Evolutionary conservation across 805 yeast genomes (phyloP).

Genomic region (Lipomyces spencermartinsiae): DNA sequence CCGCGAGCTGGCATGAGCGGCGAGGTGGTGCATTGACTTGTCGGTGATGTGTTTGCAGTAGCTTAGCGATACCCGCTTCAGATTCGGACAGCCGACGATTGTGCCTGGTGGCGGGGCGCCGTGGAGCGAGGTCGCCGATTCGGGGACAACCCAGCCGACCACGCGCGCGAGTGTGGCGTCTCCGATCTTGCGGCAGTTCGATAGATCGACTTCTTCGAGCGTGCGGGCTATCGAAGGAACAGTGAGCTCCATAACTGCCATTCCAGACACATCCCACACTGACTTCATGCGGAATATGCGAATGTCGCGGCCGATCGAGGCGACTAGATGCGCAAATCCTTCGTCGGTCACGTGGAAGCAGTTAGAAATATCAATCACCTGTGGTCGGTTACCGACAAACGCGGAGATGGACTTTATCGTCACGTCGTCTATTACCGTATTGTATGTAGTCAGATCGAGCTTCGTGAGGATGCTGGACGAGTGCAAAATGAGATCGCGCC

Average conservation of each 20-base stretch:
- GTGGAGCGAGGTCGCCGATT: slow-evolving; percentile 10
- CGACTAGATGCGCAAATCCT: slow-evolving; percentile 74
- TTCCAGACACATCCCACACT: slow-evolving; percentile 78
- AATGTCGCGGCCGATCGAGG: slow-evolving; percentile 71
- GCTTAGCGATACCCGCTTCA: slow-evolving; percentile 63
- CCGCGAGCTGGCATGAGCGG: slow-evolving; percentile 61
- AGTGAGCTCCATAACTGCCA: slow-evolving; percentile 81
- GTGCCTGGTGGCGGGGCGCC: slow-evolving; percentile 33
- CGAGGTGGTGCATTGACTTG: slow-evolving; percentile 65
- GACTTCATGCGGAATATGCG: slow-evolving; percentile 64
- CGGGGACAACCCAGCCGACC: slow-evolving; percentile 58
- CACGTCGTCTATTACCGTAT: slow-evolving; percentile 63
- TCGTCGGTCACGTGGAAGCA: slow-evolving; percentile 80
- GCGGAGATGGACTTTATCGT: slow-evolving; percentile 65
- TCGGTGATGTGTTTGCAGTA: slow-evolving; percentile 81
- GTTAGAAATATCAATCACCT: slow-evolving; percentile 65
- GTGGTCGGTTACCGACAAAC: slow-evolving; percentile 70
- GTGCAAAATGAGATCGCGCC: slow-evolving; percentile 69
- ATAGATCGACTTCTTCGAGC: slow-evolving; percentile 65
- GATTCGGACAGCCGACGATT: slow-evolving; percentile 62
- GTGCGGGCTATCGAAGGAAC: slow-evolving; percentile 66
- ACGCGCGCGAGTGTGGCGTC: slow-evolving; percentile 74
- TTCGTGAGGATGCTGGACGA: slow-evolving; percentile 59
- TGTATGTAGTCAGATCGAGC: slow-evolving; percentile 68
- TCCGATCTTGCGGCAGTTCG: slow-evolving; percentile 74